phyloP scores from a whole-genome alignment of 2,329 filamentous ascomycete species.

The Penicillium aurantiogriseum region DNA sequence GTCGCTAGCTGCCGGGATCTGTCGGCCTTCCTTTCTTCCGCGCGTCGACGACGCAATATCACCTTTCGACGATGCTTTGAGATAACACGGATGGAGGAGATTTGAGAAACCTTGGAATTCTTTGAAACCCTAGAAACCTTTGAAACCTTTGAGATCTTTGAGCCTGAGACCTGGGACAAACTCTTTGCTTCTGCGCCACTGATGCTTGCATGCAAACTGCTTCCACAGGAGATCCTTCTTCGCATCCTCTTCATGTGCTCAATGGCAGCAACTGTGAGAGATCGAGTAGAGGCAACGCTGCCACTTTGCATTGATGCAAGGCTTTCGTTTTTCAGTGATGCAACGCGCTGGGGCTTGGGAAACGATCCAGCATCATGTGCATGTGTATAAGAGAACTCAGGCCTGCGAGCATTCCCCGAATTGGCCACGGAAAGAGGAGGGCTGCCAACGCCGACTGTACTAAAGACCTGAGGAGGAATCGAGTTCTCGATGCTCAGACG shows the following conservation, averaged over 20 bases:
- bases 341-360: slow-evolving; percentile 3
- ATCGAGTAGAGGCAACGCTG: slow-evolving; percentile 10
- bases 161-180: not conserved
- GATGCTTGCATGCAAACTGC: not conserved
- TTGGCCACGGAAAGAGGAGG: not conserved
- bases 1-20: not conserved
- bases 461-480: not conserved
- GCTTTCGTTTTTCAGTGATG: slow-evolving; percentile 2
- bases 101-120: not conserved
- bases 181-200: not conserved
- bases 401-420: not conserved
- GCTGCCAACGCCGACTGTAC: not conserved
- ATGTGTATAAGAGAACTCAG: not conserved
- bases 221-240: not conserved
- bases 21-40: not conserved
- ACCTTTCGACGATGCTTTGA: slow-evolving; percentile 1
- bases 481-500: slow-evolving; percentile 2
- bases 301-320: slow-evolving; percentile 8
- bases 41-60: slow-evolving; percentile 8
- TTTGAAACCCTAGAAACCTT: not conserved
- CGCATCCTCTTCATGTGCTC: slow-evolving; percentile 12
- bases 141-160: not conserved
- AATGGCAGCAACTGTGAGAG: slow-evolving; percentile 15
- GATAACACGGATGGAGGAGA: not conserved
- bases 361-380: not conserved